These are phyloP conservation scores for Penicillium lividum DNA, from an alignment of 495 filamentous ascomycete species.

Conservation along the genomic window DNA sequence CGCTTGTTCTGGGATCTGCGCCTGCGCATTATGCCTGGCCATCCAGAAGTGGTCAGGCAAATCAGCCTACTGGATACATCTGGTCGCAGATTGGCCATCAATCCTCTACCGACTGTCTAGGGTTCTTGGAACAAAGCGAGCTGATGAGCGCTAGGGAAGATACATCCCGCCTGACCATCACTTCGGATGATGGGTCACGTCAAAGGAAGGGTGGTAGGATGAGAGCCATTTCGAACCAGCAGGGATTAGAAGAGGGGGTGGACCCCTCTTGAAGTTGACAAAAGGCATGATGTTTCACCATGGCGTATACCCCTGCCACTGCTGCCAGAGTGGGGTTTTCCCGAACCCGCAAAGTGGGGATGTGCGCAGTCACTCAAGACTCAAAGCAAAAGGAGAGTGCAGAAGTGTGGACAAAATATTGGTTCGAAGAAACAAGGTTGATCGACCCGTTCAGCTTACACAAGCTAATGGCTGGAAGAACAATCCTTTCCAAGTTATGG, in stretches of 20 bases:
- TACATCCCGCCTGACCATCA: slow-evolving; percentile 6
- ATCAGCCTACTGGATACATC: slow-evolving; percentile 9
- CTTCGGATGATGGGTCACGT: not conserved
- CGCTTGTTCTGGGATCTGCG: slow-evolving; percentile 36
- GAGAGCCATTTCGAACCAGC: slow-evolving; percentile 8
- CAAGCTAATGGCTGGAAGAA: too few relatives aligned
- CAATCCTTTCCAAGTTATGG: not conserved
- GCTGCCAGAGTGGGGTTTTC: slow-evolving; percentile 20
- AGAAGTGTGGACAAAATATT: not conserved
- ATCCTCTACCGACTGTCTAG: slow-evolving; percentile 5
- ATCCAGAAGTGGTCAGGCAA: not conserved
- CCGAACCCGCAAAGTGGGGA: slow-evolving; percentile 15
- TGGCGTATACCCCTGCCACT: slow-evolving; percentile 29
- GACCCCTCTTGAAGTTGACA: slow-evolving; percentile 12
- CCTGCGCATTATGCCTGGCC: slow-evolving; percentile 8
- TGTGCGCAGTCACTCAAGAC: slow-evolving; percentile 5
- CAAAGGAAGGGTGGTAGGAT: slow-evolving; percentile 4
- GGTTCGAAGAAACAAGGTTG: not conserved
- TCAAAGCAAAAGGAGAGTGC: not conserved
- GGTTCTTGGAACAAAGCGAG: slow-evolving; percentile 8
- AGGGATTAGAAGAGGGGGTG: slow-evolving; percentile 35
- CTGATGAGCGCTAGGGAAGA: slow-evolving; percentile 8
- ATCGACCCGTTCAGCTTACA: not conserved
- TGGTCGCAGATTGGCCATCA: slow-evolving; percentile 10
- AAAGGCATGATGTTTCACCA: slow-evolving; percentile 20